Percentiles rank a stretch among this genome's conserved stretches.
Conservation (phyloP, 257 asterid species). For the Osmanthus fragrans region DNA sequence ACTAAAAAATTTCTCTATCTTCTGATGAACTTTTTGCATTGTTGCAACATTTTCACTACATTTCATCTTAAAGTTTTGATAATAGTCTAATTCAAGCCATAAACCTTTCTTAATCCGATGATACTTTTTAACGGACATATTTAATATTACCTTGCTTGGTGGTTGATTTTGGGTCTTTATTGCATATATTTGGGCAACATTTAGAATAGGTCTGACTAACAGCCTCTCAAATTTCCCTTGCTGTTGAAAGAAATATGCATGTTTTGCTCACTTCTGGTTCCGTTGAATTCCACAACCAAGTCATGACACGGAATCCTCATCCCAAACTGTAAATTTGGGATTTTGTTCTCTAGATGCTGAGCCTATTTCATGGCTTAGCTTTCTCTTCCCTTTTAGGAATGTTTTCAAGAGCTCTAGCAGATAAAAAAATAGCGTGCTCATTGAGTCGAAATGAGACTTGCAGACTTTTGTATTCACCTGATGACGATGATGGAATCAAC, state of each 20-base stretch:
- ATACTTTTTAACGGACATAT: not conserved
- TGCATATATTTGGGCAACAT: not conserved
- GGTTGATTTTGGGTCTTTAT: not conserved
- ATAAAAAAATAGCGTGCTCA: not conserved
- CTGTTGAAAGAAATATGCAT: not conserved
- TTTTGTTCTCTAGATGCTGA: not conserved
- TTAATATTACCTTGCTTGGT: not conserved
- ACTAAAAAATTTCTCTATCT: not conserved
- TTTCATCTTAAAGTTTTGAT: not conserved
- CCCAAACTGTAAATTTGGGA: not conserved
- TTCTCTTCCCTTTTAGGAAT: not conserved
- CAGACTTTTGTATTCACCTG: not conserved
- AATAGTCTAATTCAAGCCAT: not conserved
- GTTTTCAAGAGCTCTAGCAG: not conserved
- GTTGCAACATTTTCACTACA: not conserved
- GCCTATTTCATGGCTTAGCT: not conserved
- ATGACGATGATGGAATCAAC: not conserved
- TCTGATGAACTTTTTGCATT: not conserved
- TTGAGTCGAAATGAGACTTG: not conserved
- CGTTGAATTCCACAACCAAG: not conserved
- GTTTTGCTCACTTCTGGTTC: not conserved
- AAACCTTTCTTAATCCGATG: not conserved
- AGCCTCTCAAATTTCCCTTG: not conserved
- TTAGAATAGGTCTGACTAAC: not conserved
- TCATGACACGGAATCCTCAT: not conserved